These are phyloP conservation scores for Angomonas deanei DNA, from an alignment of 208 protist genomes.

Conservation along the genomic window DNA sequence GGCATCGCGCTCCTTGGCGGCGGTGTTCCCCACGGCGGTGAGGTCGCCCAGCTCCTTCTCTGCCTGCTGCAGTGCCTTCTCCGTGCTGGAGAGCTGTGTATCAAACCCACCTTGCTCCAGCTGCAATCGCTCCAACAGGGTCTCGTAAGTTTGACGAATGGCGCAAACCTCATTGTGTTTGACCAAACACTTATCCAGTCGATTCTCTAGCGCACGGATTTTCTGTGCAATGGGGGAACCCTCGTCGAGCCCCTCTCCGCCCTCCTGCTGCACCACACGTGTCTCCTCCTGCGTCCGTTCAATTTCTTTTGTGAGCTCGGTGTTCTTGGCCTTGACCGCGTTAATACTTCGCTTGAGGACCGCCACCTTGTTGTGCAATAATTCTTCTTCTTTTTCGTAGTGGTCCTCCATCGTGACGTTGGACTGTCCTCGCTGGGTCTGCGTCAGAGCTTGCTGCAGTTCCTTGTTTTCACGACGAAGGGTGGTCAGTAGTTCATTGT, in stretches of 20 bases:
- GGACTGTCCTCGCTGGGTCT: conserved; percentile 48
- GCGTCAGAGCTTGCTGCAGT: conserved; percentile 44
- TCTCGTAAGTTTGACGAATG: conserved; percentile 94
- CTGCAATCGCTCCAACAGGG: conserved; percentile 91
- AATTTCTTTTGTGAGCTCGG: conserved; percentile 61
- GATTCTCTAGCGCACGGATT: conserved; percentile 93
- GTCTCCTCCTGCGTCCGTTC: conserved; percentile 44
- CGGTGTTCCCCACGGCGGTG: conserved; percentile 79
- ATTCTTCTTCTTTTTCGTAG: conserved; percentile 70
- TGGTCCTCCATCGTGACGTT: conserved; percentile 63
- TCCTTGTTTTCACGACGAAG: conserved; percentile 89
- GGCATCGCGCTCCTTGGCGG: conserved; percentile 72
- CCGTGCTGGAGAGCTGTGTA: conserved; percentile 83
- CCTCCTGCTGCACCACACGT: conserved; percentile 45
- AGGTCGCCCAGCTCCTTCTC: conserved; percentile 90
- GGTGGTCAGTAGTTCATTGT: conserved; percentile 77
- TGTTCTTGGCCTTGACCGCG: conserved; percentile 73
- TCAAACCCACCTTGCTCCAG: conserved; percentile 90
- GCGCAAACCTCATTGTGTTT: conserved; percentile 95
- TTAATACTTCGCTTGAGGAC: conserved; percentile 82
- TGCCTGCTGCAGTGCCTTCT: conserved; percentile 83
- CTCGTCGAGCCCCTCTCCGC: conserved; percentile 47
- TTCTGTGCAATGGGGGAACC: conserved; percentile 81
- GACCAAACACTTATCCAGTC: conserved; percentile 95
- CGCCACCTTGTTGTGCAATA: conserved; percentile 77